Percentiles rank a stretch among this genome's conserved stretches.
Evolutionary conservation across 1,284 basidiomycete genomes (phyloP).

Genomic region (Golubevia sp.): DNA sequence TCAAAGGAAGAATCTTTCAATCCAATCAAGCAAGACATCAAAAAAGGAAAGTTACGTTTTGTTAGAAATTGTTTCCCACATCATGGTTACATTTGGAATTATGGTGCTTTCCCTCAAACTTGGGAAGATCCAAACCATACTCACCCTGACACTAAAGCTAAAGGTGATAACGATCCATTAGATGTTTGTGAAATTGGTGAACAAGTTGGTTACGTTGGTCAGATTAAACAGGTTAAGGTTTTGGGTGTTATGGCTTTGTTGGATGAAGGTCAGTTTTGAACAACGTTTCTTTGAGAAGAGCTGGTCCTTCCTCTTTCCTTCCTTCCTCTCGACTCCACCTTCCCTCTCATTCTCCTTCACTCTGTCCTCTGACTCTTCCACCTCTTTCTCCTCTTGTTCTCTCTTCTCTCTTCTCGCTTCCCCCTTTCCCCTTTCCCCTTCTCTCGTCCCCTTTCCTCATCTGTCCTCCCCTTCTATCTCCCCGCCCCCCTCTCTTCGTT

Average conservation of each 20-base stretch:
- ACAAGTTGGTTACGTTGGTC: constrained; percentile 94
- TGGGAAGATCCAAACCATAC: constrained; percentile 92
- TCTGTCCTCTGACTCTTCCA: no score
- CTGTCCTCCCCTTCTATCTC: no score
- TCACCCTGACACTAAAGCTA: constrained; percentile 97
- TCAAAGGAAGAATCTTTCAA: constrained; percentile 97
- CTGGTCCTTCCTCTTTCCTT: no score
- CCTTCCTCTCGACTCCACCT: no score
- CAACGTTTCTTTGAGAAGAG: no score
- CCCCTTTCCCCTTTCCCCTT: no score
- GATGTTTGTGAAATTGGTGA: constrained; percentile 99
- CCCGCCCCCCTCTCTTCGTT: no score
- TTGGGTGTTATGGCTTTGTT: constrained; percentile 97
- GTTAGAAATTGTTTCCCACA: constrained; percentile 99
- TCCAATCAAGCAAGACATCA: constrained; percentile 98
- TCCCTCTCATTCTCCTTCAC: no score
- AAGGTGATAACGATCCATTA: constrained; percentile 98
- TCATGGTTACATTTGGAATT: constrained; percentile 75
- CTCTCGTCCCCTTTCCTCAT: no score
- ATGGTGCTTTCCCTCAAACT: constrained; percentile 71
- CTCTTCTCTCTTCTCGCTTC: no score
- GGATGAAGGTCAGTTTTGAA: constrained; percentile 56
- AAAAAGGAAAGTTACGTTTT: constrained; percentile 92
- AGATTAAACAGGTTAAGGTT: constrained; percentile 99
- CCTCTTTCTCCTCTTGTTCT: no score